Evolutionary conservation across 1,139 yeast genomes (phyloP), one percentile per base, ranked within the genome.

Genomic region (Geotrichum phurueaensis): DNA sequence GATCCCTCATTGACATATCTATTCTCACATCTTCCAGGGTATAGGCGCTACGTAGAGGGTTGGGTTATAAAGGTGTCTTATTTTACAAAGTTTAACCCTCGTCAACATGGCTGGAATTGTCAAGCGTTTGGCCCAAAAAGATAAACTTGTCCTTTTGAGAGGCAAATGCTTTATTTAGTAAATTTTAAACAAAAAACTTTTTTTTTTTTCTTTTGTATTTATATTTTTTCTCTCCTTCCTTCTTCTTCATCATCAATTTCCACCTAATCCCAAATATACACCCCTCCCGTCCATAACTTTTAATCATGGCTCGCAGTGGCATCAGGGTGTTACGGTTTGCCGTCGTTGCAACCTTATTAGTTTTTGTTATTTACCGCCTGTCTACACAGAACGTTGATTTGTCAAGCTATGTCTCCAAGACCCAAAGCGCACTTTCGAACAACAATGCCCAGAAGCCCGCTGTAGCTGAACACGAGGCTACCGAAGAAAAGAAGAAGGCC

Each of bases 341-440:
- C 43, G 67, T 73, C 15, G 67, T 78, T 50, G 75, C 79, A 20
- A 64, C 73, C 15, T 66, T 73, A 53, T 66, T 76, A 23, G 63
- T 77, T n/a, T 71, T 77, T 9, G 67, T 75, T 9, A 66, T 77
- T 55, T 72, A 72, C 65, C 70, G 76, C 66, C 64, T 77, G 53
- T 69, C 78, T 23, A 69, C 70, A 29, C 69, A 71, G 51, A 64
- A 66, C 22, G 71, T 69, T 33, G 72, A 68, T 55, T 58, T 71
- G 27, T 56, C 66, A 23, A 68, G 66, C 58, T 70, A 67, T 51
- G 68, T 71, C 20, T 51, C 59, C n/a, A 60, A 60, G 53, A 53
- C 59, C n/a, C 51, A 54, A n/a, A 54, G 56, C 27, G 59, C 54
- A 18, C 51, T 52, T 23, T 45, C 29, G 29, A 47, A 36, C 18